Conservation (phyloP, 1,139 yeast genomes). For the Geotrichum carabidarum region DNA sequence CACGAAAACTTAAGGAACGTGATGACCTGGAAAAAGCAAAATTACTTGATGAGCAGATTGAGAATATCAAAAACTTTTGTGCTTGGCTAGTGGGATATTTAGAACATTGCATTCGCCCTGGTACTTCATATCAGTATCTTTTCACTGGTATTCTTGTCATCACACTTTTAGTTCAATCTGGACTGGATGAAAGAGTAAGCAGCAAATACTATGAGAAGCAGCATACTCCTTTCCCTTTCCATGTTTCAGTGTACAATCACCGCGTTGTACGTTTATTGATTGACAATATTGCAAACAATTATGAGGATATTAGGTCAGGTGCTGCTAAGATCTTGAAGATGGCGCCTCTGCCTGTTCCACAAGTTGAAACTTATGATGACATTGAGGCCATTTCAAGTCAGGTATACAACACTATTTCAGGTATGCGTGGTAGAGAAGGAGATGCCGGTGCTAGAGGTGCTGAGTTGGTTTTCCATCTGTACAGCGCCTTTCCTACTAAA, state of each 20-base stretch:
- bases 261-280: constrained; percentile 47
- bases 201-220: constrained; percentile 40
- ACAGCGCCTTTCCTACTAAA: constrained; percentile 22
- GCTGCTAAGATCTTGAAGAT: constrained; percentile 49
- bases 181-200: constrained; percentile 48
- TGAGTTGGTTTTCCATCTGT: constrained; percentile 42
- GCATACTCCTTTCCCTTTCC: constrained; percentile 43
- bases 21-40: constrained; percentile 20
- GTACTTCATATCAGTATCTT: constrained; percentile 62
- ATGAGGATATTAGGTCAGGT: constrained; percentile 63
- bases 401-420: constrained; percentile 46
- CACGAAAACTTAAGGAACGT: constrained; percentile 35
- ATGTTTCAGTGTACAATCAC: constrained; percentile 42
- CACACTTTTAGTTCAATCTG: constrained; percentile 48
- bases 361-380: constrained; percentile 27
- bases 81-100: constrained; percentile 43
- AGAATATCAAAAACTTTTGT: constrained; percentile 41
- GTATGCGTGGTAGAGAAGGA: constrained; percentile 63
- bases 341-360: constrained; percentile 42
- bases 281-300: constrained; percentile 62
- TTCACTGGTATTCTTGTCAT: constrained; percentile 51
- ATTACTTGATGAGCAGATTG: constrained; percentile 21
- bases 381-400: constrained; percentile 36
- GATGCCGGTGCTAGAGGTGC: constrained; percentile 77
- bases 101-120: constrained; percentile 50